Evolutionary conservation across 768 basidiomycete species (phyloP).

Genomic region (Termitomyces sp.): DNA sequence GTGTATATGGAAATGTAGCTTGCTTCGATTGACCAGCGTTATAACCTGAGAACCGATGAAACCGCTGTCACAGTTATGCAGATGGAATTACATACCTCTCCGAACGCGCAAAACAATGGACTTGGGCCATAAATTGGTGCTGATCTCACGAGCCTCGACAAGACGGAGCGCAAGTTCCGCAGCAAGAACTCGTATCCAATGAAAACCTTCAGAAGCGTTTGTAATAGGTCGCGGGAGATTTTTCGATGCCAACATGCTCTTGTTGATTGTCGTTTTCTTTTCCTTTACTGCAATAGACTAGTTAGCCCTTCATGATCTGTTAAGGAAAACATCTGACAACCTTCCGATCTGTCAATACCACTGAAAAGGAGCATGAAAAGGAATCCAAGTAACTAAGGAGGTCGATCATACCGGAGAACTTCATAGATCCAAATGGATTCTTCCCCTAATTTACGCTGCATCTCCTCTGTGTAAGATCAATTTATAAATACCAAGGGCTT

Average conservation of each 20-base stretch:
- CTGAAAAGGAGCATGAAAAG: slow-evolving; percentile 31
- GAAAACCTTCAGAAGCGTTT: slow-evolving; percentile 69
- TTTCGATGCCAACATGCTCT: slow-evolving; percentile 97
- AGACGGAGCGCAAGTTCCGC: slow-evolving; percentile 87
- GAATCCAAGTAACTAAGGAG: neutral
- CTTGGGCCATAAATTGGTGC: slow-evolving; percentile 88
- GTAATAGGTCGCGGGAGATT: slow-evolving; percentile 81
- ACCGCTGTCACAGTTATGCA: neutral
- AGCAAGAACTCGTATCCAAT: slow-evolving; percentile 90
- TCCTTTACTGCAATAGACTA: slow-evolving; percentile 65
- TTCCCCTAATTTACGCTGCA: slow-evolving; percentile 81
- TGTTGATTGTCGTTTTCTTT: slow-evolving; percentile 74
- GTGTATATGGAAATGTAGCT: slow-evolving; percentile 80
- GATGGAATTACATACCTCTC: slow-evolving; percentile 46
- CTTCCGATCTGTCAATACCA: slow-evolving; percentile 88
- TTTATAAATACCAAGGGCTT: neutral
- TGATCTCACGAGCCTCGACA: slow-evolving; percentile 71
- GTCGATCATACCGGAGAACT: slow-evolving; percentile 63
- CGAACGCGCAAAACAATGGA: slow-evolving; percentile 78
- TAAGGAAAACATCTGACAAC: slow-evolving; percentile 31
- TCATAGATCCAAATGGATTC: slow-evolving; percentile 91
- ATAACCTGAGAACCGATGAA: slow-evolving; percentile 45
- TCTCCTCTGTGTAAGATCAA: slow-evolving; percentile 50
- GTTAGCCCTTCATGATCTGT: slow-evolving; percentile 4
- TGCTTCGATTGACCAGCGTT: slow-evolving; percentile 76